A percentile compares a stretch with the other conserved stretches of the same genome.
phyloP scores from a whole-genome alignment of 78 protist genomes.

The Polysphondylium violaceum region DNA sequence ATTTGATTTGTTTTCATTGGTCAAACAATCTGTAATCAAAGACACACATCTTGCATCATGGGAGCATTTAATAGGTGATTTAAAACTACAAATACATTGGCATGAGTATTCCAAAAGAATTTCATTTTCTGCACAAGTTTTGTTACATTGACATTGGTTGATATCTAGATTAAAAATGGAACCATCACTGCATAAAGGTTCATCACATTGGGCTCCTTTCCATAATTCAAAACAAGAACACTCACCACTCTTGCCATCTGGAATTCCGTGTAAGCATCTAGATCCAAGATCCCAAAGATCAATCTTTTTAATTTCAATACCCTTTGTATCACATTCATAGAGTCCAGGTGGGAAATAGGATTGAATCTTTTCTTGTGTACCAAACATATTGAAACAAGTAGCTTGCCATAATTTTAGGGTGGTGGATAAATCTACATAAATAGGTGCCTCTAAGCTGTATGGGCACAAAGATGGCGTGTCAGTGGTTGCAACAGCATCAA shows the following conservation, averaged over 20 bases:
- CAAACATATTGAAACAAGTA: constrained; percentile 14
- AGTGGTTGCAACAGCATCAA: neutral
- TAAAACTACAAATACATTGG: constrained; percentile 1
- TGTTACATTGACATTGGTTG: neutral
- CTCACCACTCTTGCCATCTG: neutral
- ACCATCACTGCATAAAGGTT: neutral
- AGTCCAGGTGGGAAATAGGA: neutral
- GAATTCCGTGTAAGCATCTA: constrained; percentile 37
- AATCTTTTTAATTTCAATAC: neutral
- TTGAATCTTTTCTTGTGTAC: constrained; percentile 1
- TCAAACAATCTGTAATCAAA: neutral
- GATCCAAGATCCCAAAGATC: neutral
- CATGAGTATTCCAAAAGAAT: neutral
- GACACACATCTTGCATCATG: neutral
- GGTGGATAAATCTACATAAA: neutral
- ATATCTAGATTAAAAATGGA: neutral
- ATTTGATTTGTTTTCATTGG: neutral
- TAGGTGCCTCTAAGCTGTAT: neutral
- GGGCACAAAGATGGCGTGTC: neutral
- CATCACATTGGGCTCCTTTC: constrained; percentile 16
- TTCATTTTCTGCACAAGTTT: neutral
- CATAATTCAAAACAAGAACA: neutral
- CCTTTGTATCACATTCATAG: neutral
- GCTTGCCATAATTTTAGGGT: neutral
- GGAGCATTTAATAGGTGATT: neutral